phyloP scores from a whole-genome alignment of 208 protist genomes.

The Leishmania tarentolae region DNA sequence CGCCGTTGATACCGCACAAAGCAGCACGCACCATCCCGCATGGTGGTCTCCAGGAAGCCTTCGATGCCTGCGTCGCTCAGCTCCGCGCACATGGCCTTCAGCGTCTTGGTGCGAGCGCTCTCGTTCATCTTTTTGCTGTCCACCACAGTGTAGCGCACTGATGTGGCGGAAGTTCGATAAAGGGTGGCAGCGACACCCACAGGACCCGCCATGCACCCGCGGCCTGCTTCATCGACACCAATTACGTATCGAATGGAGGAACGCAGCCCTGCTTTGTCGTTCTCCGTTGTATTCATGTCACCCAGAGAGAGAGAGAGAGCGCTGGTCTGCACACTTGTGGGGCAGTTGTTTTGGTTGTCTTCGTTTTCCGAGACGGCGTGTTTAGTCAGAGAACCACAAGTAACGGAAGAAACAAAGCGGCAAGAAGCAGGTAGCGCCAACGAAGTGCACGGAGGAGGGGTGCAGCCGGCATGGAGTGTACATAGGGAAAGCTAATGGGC shows the following conservation, averaged over 20 bases:
- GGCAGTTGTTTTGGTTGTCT: background rate
- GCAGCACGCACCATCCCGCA: conserved; percentile 6
- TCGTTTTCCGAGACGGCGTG: background rate
- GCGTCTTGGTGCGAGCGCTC: conserved; percentile 14
- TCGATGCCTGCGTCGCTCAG: conserved; percentile 4
- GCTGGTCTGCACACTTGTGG: no score
- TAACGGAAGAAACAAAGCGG: background rate
- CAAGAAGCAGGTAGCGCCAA: background rate
- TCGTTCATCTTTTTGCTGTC: conserved; percentile 53
- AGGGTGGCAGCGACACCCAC: conserved; percentile 47
- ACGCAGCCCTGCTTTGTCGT: conserved; percentile 4
- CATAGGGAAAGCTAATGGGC: background rate
- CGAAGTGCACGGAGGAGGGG: background rate
- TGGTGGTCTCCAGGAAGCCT: background rate
- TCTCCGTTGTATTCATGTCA: conserved; percentile 13
- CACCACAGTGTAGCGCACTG: conserved; percentile 23
- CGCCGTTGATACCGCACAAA: conserved; percentile 8
- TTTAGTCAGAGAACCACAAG: background rate
- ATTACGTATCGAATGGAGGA: conserved; percentile 38
- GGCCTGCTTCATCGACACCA: conserved; percentile 60
- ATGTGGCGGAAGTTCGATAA: conserved; percentile 23
- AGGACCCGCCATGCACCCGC: conserved; percentile 61
- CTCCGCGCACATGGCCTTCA: conserved; percentile 29
- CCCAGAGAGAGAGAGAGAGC: background rate
- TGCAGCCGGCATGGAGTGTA: background rate